Evolutionary conservation across 176 grass and related monocot species (phyloP).

Genomic region (Carex pumila): DNA sequence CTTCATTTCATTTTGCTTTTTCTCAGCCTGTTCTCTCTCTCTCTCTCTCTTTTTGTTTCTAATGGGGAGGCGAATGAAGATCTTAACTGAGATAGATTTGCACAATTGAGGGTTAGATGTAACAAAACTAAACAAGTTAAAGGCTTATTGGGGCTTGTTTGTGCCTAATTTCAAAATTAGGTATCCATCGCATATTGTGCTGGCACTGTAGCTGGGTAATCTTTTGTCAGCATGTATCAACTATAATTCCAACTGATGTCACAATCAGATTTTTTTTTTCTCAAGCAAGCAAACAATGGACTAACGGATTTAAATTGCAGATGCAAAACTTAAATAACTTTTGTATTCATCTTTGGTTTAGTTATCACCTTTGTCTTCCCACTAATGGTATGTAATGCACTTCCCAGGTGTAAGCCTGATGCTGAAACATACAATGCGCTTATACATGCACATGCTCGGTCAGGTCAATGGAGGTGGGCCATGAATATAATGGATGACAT

Average conservation of each 20-base stretch:
- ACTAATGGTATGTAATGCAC: conserved; percentile 14
- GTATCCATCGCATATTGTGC: background rate
- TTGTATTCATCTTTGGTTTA: conserved; percentile 21
- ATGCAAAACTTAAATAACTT: background rate
- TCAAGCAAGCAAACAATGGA: background rate
- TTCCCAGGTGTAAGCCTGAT: conserved; percentile 77
- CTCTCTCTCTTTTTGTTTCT: background rate
- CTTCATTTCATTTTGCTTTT: background rate
- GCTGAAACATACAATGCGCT: conserved; percentile 86
- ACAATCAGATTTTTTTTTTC: background rate
- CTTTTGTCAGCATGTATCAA: background rate
- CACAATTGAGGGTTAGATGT: background rate
- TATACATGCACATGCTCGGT: conserved; percentile 80
- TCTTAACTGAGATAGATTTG: background rate
- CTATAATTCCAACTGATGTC: background rate
- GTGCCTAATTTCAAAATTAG: background rate
- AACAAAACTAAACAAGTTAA: background rate
- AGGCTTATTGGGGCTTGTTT: background rate
- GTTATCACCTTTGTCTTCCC: background rate
- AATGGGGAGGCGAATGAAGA: background rate
- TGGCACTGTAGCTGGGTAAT: background rate
- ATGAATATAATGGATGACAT: conserved; percentile 98
- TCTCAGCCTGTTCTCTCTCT: background rate
- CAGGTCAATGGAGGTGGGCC: conserved; percentile 90
- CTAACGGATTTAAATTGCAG: background rate